A percentile compares a stretch with the other conserved stretches of the same genome.
These are phyloP conservation scores for Yarrowia keelungensis DNA, from an alignment of 805 yeast genomes.

Conservation along the genomic window DNA sequence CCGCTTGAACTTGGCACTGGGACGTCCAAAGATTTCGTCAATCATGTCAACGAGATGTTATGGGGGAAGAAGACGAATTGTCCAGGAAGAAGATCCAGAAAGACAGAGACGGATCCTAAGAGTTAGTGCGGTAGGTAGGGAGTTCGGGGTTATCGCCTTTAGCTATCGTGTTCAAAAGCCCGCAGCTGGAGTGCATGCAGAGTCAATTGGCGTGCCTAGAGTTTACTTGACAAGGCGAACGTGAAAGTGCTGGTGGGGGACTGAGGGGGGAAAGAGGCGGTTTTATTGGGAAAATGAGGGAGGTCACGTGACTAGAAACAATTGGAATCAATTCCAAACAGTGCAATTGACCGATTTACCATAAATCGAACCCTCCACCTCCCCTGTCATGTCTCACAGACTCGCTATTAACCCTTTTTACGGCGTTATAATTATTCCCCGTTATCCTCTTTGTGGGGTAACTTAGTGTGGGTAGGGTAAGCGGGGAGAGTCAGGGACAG, in stretches of 20 bases:
- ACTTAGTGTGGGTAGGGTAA: conserved; percentile 13
- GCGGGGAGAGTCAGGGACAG: no score
- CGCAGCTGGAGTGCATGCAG: conserved; percentile 28
- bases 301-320: background rate
- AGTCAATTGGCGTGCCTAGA: conserved; percentile 7
- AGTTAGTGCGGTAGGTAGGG: no score
- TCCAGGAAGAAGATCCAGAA: no score
- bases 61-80: no score
- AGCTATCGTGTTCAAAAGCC: conserved; percentile 20
- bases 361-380: background rate
- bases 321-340: background rate
- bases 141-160: conserved; percentile 10
- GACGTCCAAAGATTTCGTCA: conserved; percentile 47
- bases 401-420: conserved; percentile 7
- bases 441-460: conserved; percentile 5
- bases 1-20: conserved; percentile 45
- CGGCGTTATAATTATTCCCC: conserved; percentile 7
- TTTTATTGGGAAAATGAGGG: background rate
- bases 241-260: conserved; percentile 14
- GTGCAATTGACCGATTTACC: no score
- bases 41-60: background rate
- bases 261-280: background rate
- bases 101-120: no score
- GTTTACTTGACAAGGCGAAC: conserved; percentile 6
- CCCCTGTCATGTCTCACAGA: no score